Percentiles rank a stretch among this genome's conserved stretches.
These are phyloP conservation scores for Daldinia bambusicola DNA, from an alignment of 495 filamentous ascomycete genomes.

Conservation along the genomic window DNA sequence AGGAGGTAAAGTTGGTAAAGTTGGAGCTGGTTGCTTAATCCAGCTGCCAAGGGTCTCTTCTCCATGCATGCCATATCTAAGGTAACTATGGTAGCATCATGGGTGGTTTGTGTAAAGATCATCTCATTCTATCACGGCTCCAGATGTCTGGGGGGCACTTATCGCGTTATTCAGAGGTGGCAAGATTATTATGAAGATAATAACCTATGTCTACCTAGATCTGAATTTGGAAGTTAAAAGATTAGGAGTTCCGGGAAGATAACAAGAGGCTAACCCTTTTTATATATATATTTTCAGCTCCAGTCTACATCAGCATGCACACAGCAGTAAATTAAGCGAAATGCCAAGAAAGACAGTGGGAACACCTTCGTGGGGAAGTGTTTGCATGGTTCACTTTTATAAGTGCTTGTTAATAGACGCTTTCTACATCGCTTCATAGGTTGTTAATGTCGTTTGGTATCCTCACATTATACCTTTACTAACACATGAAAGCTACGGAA, in stretches of 20 bases:
- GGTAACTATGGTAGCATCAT: background rate
- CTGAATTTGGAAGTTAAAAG: background rate
- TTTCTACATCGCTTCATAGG: too few relatives aligned
- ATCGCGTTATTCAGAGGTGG: too few relatives aligned
- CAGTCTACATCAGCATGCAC: too few relatives aligned
- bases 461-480: too few relatives aligned
- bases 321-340: background rate
- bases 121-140: background rate
- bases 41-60: conserved; percentile 5
- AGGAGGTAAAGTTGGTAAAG: background rate
- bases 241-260: background rate
- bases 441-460: too few relatives aligned
- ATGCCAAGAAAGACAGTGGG: too few relatives aligned
- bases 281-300: background rate
- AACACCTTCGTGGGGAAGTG: too few relatives aligned
- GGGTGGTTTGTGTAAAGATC: background rate
- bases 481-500: too few relatives aligned
- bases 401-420: too few relatives aligned
- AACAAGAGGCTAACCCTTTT: background rate
- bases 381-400: too few relatives aligned
- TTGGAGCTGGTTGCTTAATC: conserved; percentile 8
- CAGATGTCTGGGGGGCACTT: background rate
- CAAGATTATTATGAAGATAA: background rate
- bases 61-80: background rate
- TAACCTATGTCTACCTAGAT: background rate